These are phyloP conservation scores for Pythium volutum DNA, from an alignment of 352 stramenopile genomes.

Conservation along the genomic window DNA sequence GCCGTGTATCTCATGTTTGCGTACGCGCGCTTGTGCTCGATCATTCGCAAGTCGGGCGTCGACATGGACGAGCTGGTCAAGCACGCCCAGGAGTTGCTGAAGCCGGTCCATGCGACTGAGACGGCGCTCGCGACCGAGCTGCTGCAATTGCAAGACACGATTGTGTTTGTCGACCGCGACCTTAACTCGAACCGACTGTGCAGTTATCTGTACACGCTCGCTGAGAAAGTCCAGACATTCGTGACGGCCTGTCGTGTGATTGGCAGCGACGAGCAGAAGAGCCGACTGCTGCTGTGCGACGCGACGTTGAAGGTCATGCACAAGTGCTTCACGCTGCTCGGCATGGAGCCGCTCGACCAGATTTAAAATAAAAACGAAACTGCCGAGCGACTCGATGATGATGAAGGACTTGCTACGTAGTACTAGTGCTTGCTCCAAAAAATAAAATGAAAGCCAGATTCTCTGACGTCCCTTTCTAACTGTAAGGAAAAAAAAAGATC, in stretches of 20 bases:
- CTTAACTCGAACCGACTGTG: slow-evolving; percentile 97
- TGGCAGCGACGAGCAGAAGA: slow-evolving; percentile 93
- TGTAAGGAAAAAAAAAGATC: too few relatives aligned
- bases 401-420: too few relatives aligned
- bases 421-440: too few relatives aligned
- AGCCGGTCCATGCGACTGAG: slow-evolving; percentile 82
- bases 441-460: neutral
- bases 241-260: slow-evolving; percentile 98
- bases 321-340: slow-evolving; percentile 91
- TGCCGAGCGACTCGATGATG: neutral
- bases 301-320: slow-evolving; percentile 95
- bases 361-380: slow-evolving; percentile 73
- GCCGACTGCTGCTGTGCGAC: slow-evolving; percentile 95
- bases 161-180: slow-evolving; percentile 93
- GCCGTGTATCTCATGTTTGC: slow-evolving; percentile 99
- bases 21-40: slow-evolving; percentile 97
- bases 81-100: slow-evolving; percentile 52
- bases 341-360: slow-evolving; percentile 92
- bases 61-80: slow-evolving; percentile 71
- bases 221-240: slow-evolving; percentile 97
- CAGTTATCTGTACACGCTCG: slow-evolving; percentile 97
- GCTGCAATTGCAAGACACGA: slow-evolving; percentile 94
- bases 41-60: slow-evolving; percentile 93
- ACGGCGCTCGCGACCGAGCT: slow-evolving; percentile 93
- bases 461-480: too few relatives aligned